These are phyloP conservation scores for Allium fistulosum DNA, from an alignment of 106 monocot genomes.

Conservation along the genomic window DNA sequence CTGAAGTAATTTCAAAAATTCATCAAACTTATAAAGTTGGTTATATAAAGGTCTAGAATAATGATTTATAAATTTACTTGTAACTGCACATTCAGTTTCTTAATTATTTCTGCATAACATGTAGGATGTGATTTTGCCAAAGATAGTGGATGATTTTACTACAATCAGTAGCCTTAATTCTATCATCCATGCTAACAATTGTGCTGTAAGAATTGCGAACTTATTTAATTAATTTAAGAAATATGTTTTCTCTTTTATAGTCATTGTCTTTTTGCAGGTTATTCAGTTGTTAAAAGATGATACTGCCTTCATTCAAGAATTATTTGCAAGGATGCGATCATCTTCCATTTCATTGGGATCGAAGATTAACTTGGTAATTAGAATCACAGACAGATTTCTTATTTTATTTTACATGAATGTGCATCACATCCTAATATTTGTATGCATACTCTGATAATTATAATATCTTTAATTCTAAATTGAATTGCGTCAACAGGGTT, in stretches of 20 bases:
- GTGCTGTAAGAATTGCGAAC: slow-evolving; percentile 47
- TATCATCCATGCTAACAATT: slow-evolving; percentile 81
- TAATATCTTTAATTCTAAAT: neutral
- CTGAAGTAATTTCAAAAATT: slow-evolving; percentile 67
- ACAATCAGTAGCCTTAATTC: slow-evolving; percentile 66
- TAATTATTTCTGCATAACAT: neutral
- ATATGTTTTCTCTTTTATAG: neutral
- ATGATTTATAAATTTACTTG: neutral
- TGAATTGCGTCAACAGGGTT: slow-evolving; percentile 32
- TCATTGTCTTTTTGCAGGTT: slow-evolving; percentile 30
- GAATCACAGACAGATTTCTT: neutral
- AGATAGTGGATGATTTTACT: slow-evolving; percentile 59
- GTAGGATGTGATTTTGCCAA: slow-evolving; percentile 90
- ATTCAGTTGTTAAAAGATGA: slow-evolving; percentile 88
- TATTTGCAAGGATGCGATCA: slow-evolving; percentile 79
- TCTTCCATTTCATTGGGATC: slow-evolving; percentile 45
- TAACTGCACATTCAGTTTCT: neutral
- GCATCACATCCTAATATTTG: neutral
- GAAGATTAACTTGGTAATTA: slow-evolving; percentile 74
- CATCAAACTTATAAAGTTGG: slow-evolving; percentile 89
- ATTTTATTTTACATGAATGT: neutral
- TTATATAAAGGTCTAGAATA: slow-evolving; percentile 73
- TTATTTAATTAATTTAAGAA: neutral
- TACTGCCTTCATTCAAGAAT: slow-evolving; percentile 71
- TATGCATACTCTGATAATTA: neutral